Conservation (phyloP, 495 filamentous ascomycete genomes). For the Thermochaetoides thermophila region DNA sequence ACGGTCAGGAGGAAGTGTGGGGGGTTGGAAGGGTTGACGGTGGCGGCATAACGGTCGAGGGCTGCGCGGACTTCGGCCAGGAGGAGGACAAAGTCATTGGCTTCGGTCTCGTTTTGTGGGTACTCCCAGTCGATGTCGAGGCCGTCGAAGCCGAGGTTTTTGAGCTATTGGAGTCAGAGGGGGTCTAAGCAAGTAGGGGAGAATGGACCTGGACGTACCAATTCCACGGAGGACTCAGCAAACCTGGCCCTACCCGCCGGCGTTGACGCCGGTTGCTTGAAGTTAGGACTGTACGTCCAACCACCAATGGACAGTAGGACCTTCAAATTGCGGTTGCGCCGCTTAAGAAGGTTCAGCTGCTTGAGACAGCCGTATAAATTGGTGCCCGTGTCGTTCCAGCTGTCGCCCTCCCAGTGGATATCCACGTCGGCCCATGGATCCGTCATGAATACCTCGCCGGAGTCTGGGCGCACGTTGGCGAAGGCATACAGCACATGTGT, state of each 20-base stretch:
- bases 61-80: constrained; percentile 49
- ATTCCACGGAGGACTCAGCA: constrained; percentile 48
- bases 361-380: constrained; percentile 89
- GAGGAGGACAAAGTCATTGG: constrained; percentile 59
- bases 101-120: constrained; percentile 41
- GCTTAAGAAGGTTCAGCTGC: constrained; percentile 86
- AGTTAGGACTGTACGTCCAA: constrained; percentile 90
- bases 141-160: constrained; percentile 45
- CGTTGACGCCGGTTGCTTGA: constrained; percentile 56
- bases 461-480: constrained; percentile 49
- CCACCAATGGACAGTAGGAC: constrained; percentile 87
- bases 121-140: constrained; percentile 55
- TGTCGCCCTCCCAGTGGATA: constrained; percentile 80
- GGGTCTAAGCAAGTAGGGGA: not conserved
- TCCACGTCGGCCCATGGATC: constrained; percentile 78
- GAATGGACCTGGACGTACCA: constrained; percentile 20
- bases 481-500: constrained; percentile 79
- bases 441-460: constrained; percentile 55
- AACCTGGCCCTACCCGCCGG: constrained; percentile 48
- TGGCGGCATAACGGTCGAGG: constrained; percentile 41
- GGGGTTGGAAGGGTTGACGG: constrained; percentile 18
- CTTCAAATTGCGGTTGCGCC: constrained; percentile 75
- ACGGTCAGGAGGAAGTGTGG: constrained; percentile 72
- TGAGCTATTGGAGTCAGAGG: constrained; percentile 23
- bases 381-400: constrained; percentile 50